Conservation (phyloP, 345 rosid genomes). For the Hirschfeldia incana region DNA sequence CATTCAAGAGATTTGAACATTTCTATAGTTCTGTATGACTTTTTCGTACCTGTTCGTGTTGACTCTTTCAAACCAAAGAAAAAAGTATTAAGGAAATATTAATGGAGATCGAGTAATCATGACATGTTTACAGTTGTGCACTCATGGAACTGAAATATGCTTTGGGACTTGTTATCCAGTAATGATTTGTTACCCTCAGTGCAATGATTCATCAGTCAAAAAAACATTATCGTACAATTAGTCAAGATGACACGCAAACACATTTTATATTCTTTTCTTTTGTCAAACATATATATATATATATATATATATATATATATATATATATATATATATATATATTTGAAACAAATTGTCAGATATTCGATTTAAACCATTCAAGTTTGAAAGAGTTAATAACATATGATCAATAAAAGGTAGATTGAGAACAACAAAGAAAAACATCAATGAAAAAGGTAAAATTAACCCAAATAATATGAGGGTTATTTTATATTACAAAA, state of each 20-base stretch:
- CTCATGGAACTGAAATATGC: constrained; percentile 41
- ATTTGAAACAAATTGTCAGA: background rate
- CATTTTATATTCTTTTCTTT: background rate
- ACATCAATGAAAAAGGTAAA: background rate
- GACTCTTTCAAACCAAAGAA: constrained; percentile 17
- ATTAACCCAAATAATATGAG: background rate
- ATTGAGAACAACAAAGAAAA: background rate
- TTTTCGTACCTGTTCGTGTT: constrained; percentile 14
- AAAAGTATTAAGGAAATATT: background rate
- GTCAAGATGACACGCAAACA: constrained; percentile 37
- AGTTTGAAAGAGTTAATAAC: background rate
- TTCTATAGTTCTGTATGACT: background rate
- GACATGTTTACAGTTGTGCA: constrained; percentile 40
- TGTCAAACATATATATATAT: background rate
- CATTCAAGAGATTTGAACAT: constrained; percentile 11
- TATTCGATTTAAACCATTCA: background rate
- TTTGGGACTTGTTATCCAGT: constrained; percentile 66
- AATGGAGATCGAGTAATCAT: constrained; percentile 30
- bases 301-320: too few relatives aligned
- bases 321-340: too few relatives aligned
- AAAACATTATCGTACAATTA: constrained; percentile 17
- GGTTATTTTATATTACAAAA: background rate
- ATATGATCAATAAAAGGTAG: background rate
- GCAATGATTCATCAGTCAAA: constrained; percentile 50
- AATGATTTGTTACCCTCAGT: constrained; percentile 48